phyloP scores from a whole-genome alignment of 2,329 filamentous ascomycete genomes.

The Epichloe coenophiala region DNA sequence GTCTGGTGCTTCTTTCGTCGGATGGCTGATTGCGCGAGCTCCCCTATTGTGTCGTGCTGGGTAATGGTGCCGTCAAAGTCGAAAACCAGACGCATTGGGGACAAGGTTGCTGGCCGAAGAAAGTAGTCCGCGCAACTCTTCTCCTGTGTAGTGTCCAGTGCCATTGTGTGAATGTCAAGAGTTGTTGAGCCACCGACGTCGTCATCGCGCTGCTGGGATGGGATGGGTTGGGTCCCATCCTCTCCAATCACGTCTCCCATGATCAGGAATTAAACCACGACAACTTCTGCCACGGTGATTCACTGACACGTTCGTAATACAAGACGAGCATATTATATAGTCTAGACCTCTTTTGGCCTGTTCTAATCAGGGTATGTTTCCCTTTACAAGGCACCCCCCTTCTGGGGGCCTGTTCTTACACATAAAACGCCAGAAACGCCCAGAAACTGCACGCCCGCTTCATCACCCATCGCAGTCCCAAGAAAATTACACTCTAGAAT shows the following conservation, averaged over 20 bases:
- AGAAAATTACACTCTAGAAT: not conserved
- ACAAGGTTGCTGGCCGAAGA: no score
- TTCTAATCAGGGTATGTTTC: slow-evolving; percentile 14
- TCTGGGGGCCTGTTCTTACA: not conserved
- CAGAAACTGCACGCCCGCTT: not conserved
- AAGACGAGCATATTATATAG: not conserved
- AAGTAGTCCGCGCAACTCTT: not conserved
- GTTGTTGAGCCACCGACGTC: no score
- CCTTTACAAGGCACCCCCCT: not conserved
- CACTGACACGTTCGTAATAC: not conserved
- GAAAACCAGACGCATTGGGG: slow-evolving; percentile 32
- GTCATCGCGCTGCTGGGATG: no score
- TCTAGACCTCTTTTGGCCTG: slow-evolving; percentile 3
- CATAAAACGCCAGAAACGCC: not conserved
- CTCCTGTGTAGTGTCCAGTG: not conserved
- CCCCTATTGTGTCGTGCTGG: slow-evolving; percentile 35
- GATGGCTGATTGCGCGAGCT: slow-evolving; percentile 32
- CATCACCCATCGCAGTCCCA: not conserved
- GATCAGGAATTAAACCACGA: no score
- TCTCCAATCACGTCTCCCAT: not conserved
- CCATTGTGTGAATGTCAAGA: no score
- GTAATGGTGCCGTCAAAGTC: slow-evolving; percentile 51
- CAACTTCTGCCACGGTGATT: not conserved
- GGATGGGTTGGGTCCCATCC: no score
- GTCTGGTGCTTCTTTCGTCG: slow-evolving; percentile 15